phyloP scores from a whole-genome alignment of 2,329 filamentous ascomycete genomes.

The Microdochium trichocladiopsis region DNA sequence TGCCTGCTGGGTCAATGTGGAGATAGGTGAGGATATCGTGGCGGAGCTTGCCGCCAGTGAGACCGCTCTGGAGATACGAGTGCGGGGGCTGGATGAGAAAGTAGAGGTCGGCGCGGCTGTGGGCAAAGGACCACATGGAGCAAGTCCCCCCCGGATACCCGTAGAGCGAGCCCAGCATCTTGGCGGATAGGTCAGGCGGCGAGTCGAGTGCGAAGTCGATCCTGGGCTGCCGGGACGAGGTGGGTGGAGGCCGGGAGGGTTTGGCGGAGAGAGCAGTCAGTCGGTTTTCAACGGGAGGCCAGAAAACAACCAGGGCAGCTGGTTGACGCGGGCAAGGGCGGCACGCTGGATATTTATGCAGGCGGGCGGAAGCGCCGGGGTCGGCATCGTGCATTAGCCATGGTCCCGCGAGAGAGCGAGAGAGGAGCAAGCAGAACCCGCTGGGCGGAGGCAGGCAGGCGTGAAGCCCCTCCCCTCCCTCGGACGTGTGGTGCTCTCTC shows the following conservation, averaged over 20 bases:
- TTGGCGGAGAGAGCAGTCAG: neutral
- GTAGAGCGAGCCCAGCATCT: slow-evolving; percentile 1
- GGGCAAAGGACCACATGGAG: neutral
- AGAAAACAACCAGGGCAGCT: neutral
- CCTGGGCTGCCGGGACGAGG: neutral
- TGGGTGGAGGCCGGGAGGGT: neutral
- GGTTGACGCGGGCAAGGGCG: neutral
- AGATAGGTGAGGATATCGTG: neutral
- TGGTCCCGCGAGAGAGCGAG: neutral
- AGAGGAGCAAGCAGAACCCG: no score
- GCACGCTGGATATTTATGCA: neutral
- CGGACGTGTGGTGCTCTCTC: no score
- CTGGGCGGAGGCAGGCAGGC: neutral
- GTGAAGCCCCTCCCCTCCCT: no score
- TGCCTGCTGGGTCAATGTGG: neutral
- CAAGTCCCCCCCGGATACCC: neutral
- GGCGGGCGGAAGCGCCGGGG: neutral
- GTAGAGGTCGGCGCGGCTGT: neutral
- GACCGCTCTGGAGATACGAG: neutral
- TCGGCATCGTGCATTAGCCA: slow-evolving; percentile 1
- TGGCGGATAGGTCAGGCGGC: neutral
- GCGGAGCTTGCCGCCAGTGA: neutral
- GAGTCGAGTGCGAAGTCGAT: neutral
- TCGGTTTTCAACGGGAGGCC: neutral
- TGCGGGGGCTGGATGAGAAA: neutral